Base-by-base conservation (phyloP, 2,329 filamentous ascomycete species). In the Fusarium poae region DNA sequence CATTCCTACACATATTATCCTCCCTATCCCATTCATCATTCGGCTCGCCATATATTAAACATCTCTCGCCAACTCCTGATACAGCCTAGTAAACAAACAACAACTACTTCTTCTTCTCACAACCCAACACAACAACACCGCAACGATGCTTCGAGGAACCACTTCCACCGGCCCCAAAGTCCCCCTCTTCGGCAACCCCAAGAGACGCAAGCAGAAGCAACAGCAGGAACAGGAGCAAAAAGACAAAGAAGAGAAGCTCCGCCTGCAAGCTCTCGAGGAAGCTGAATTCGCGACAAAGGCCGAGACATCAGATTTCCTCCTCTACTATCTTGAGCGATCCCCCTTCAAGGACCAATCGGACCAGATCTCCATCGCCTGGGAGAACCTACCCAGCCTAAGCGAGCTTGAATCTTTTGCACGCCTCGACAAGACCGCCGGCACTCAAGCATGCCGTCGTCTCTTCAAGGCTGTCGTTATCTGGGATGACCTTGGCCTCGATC, bases 381-480 rank as follows among this genome's bases (percentile, higher is more conserved):
- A 79, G 5, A 73, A 63, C 20, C 74, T 80, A 5, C 78, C 78
- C 16, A 74, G 75, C 52, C 75, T 79, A 63, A 68, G 76, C 29
- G 76, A 78, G 64, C 75, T 80, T 30, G 72, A 76, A 46, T 67
- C 74, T 10, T 80, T 75, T 43, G 78, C 77, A 30, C 53, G 63
- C 23, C 72, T 80, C 42, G 71, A 76, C 56, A 76, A 79, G 57
- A 74, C 73, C 39, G 75, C 79, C 40, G 78, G 78, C 57, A 80
- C 78, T 5, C 74, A 74, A 37, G 77, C 76, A 39, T 80, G 78
- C 63, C 74, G 78, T 34, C 74, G 75, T 16, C 71, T 80, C 6
- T 80, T 80, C 75, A 80, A 78, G 64, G 78, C 78, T 27, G 75
- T 76, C 13, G 78, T 80, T 39, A 76, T 80, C 35, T 80, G 78